These are phyloP conservation scores for Ganoderma multipileum DNA, from an alignment of 1,284 basidiomycete genomes.

Conservation along the genomic window DNA sequence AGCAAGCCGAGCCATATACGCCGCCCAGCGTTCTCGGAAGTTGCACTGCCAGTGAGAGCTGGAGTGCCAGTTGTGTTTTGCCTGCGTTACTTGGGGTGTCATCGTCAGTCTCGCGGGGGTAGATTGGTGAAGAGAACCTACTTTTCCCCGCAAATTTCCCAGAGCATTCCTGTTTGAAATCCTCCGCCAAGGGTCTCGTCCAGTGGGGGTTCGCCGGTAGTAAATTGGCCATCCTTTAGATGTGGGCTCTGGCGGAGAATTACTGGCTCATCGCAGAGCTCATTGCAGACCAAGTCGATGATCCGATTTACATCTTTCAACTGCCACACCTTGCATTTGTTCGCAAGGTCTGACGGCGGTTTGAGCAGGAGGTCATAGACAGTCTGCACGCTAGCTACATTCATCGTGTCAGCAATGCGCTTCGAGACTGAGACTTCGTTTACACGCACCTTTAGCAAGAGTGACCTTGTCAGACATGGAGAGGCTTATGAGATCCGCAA, in stretches of 20 bases:
- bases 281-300: constrained; percentile 53
- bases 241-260: constrained; percentile 47
- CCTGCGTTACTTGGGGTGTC: constrained; percentile 73
- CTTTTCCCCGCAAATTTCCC: constrained; percentile 91
- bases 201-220: constrained; percentile 73
- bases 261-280: constrained; percentile 43
- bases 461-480: constrained; percentile 25
- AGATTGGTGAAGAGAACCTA: constrained; percentile 39
- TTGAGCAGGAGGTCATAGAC: constrained; percentile 58
- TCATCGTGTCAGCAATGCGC: neutral
- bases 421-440: neutral
- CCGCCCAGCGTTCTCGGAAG: constrained; percentile 60
- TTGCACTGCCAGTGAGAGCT: constrained; percentile 80
- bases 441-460: constrained; percentile 30
- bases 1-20: constrained; percentile 68
- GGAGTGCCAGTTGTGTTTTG: constrained; percentile 87
- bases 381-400: constrained; percentile 39
- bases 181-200: constrained; percentile 79
- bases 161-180: constrained; percentile 76
- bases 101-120: constrained; percentile 4
- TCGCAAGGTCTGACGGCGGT: constrained; percentile 56
- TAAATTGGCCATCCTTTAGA: constrained; percentile 53
- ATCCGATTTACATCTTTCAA: constrained; percentile 50
- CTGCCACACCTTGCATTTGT: constrained; percentile 50
- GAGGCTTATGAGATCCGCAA: constrained; percentile 18